These are phyloP conservation scores for Asterochloris sp. DNA, from an alignment of 139 green algal species.

Conservation along the genomic window DNA sequence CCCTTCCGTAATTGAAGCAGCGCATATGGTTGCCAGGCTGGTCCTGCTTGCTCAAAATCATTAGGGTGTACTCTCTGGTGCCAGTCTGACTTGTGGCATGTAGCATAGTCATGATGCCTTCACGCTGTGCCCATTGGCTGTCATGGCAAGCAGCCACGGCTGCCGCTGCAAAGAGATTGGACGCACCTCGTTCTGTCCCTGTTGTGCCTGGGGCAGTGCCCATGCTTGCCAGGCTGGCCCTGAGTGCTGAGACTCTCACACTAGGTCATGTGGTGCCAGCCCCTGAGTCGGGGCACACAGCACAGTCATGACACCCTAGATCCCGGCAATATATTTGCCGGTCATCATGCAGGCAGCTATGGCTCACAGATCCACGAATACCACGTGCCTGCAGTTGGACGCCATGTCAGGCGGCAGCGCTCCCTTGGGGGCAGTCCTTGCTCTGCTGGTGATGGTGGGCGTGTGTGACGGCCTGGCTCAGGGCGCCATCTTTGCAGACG, in stretches of 20 bases:
- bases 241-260: neutral
- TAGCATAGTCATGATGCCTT: too few relatives aligned
- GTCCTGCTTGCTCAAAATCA: too few relatives aligned
- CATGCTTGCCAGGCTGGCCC: too few relatives aligned
- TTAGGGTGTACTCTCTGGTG: too few relatives aligned
- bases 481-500: slow-evolving; percentile 70
- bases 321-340: neutral
- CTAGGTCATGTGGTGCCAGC: neutral
- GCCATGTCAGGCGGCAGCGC: neutral
- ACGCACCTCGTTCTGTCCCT: too few relatives aligned
- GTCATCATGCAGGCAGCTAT: neutral
- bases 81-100: too few relatives aligned
- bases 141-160: too few relatives aligned
- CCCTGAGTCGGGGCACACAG: neutral
- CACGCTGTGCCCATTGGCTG: too few relatives aligned
- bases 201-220: too few relatives aligned
- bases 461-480: slow-evolving; percentile 63
- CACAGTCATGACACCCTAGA: neutral
- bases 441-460: slow-evolving; percentile 48
- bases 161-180: too few relatives aligned
- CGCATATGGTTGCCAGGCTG: too few relatives aligned
- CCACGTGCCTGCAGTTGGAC: slow-evolving; percentile 21
- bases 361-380: slow-evolving; percentile 10
- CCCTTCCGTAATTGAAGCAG: too few relatives aligned
- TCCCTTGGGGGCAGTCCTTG: slow-evolving; percentile 36